Evolutionary conservation across 2,329 filamentous ascomycete genomes (phyloP), one percentile per base, ranked within the genome.

Genomic region (Chaetomiaceae sp.): DNA sequence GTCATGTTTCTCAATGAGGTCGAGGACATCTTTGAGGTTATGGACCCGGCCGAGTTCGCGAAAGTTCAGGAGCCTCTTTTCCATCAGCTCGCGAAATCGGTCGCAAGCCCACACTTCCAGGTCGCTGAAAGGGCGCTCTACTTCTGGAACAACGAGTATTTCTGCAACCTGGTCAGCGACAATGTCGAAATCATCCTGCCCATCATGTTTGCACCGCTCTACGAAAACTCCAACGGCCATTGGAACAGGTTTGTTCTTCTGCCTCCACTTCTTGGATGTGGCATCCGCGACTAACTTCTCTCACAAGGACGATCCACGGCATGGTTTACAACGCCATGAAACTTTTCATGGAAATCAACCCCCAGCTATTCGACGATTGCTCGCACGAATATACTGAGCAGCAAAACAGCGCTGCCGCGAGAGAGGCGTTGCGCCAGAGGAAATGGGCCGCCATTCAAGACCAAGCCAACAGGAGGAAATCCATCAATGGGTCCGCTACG

Each of bases 321-420:
- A 97, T 99, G 92, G 93, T 99, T 10, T 97, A 97, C 70, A 99
- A 97, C 64, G 93, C 93, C 51, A 97, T 99, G 93, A 99, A 99
- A 69, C 81, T 99, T 33, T 99, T 99, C 70, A 99, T 99, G 93
- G 93, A 99, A 69, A 96, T 99, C 64, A 97, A 97, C 68, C 93
- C 93, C 9, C 91, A 96, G 68, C 81, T 99, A 19, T 99, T 99
- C 63, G 93, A 99, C 62, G 93, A 99, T 66, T 99, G 93, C 72
- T 96, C 93, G 31, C 92, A 96, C 65, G 91, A 97, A 58, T 99
- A 99, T 70, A 95, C 91, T 5, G 92, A 97, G 68, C 86, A 93
- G 63, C 92, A 97, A 70, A 95, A 95, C 70, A 93, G 82, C 57
- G 89, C 91, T 3, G 84, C 87, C n/a, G 82, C 89, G 54, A 83